Evolutionary conservation across 352 stramenopile species (phyloP).

Genomic region (Pythium utonaiense): DNA sequence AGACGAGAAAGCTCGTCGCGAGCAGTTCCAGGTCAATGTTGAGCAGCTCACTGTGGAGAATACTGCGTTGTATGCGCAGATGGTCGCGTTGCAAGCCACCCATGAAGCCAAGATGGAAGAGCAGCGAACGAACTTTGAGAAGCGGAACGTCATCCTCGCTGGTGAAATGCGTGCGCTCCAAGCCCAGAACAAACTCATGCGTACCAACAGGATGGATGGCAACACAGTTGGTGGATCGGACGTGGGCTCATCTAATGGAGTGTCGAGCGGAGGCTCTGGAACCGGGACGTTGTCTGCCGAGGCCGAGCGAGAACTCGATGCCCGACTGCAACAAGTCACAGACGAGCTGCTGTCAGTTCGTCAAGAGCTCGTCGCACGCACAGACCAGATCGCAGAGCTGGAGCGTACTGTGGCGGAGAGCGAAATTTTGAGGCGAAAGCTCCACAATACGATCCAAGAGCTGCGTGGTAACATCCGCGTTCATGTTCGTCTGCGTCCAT

Average conservation of each 20-base stretch:
- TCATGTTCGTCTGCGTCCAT: conserved; percentile 92
- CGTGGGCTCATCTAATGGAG: background rate
- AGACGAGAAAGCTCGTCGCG: conserved; percentile 72
- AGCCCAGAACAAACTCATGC: conserved; percentile 74
- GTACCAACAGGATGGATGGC: background rate
- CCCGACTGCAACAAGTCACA: conserved; percentile 64
- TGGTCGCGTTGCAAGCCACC: conserved; percentile 80
- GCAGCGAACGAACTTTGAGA: conserved; percentile 58
- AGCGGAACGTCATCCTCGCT: conserved; percentile 60
- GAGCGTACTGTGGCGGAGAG: conserved; percentile 58
- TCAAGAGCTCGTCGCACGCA: conserved; percentile 61
- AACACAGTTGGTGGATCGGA: background rate
- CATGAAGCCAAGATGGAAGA: conserved; percentile 85
- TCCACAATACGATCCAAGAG: conserved; percentile 99
- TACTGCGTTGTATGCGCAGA: conserved; percentile 81
- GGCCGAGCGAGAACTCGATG: conserved; percentile 44
- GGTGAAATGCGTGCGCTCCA: conserved; percentile 78
- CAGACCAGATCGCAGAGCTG: conserved; percentile 60
- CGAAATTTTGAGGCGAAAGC: conserved; percentile 84
- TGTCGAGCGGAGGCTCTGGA: background rate
- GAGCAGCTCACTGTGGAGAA: conserved; percentile 85
- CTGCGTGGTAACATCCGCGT: conserved; percentile 99
- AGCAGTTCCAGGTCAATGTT: conserved; percentile 86
- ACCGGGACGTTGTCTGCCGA: conserved; percentile 16
- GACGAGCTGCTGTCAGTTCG: conserved; percentile 58